Conservation (phyloP, 345 rosid species). For the Boechera stricta region DNA sequence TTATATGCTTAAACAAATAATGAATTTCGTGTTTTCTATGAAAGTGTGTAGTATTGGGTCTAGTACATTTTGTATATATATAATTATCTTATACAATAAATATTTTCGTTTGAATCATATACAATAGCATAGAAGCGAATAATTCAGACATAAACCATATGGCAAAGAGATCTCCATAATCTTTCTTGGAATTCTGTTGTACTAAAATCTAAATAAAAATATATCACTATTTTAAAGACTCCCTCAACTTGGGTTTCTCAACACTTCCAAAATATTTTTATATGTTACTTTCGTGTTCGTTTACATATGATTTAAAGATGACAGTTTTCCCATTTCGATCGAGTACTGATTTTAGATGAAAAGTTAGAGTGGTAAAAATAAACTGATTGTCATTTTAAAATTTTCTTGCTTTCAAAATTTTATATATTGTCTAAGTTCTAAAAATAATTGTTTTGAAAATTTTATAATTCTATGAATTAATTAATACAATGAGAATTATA, state of each 20-base stretch:
- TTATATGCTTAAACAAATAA: not conserved
- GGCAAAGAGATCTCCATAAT: conserved; percentile 42
- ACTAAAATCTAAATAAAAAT: conserved; percentile 24
- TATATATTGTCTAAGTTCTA: too few relatives aligned
- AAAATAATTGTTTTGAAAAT: not conserved
- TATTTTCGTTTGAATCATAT: not conserved
- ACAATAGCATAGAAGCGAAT: conserved; percentile 28
- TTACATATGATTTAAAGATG: conserved; percentile 1
- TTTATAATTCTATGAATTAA: too few relatives aligned
- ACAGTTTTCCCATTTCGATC: not conserved
- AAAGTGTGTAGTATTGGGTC: not conserved
- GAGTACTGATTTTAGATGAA: not conserved
- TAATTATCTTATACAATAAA: not conserved
- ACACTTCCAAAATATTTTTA: not conserved
- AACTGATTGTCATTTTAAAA: not conserved
- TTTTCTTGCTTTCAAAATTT: not conserved
- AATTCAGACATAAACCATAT: conserved; percentile 38
- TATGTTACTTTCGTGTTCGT: conserved; percentile 5
- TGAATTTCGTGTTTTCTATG: not conserved
- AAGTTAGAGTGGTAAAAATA: not conserved
- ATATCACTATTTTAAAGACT: not conserved
- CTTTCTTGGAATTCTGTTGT: conserved; percentile 37
- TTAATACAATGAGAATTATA: too few relatives aligned
- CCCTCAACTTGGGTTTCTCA: conserved; percentile 29
- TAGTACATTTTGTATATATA: not conserved